Percentiles rank a stretch among this genome's conserved stretches.
These are phyloP conservation scores for Sporothrix protearum DNA, from an alignment of 2,329 filamentous ascomycete genomes.

Conservation along the genomic window DNA sequence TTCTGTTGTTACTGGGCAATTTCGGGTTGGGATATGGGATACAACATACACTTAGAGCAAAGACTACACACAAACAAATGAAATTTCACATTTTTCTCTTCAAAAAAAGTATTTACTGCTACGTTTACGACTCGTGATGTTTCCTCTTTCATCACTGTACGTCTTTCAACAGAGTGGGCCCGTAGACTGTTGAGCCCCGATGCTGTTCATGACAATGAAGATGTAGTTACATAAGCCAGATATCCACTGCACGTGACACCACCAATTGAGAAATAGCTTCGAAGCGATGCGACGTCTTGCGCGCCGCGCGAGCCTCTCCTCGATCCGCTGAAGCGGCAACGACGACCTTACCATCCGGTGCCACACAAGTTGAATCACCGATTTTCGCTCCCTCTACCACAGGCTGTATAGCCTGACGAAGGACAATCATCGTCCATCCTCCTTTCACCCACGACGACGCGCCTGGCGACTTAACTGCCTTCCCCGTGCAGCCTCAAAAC, in stretches of 20 bases:
- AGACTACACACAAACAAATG: background rate
- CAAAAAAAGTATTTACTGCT: background rate
- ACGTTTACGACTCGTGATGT: background rate
- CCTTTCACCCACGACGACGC: background rate
- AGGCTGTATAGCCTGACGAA: background rate
- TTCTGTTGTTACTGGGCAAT: background rate
- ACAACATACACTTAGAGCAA: background rate
- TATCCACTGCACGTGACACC: background rate
- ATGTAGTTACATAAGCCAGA: background rate
- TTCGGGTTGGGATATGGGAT: background rate
- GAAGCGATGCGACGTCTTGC: background rate
- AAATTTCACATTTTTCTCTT: background rate
- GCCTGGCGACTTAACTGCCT: background rate
- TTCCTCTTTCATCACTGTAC: background rate
- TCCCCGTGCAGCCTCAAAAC: background rate
- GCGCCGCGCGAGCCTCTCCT: conserved; percentile 3
- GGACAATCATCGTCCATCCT: background rate
- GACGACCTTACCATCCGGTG: background rate
- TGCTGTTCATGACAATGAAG: background rate
- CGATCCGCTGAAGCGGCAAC: background rate
- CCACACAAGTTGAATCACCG: background rate
- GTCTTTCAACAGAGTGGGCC: background rate
- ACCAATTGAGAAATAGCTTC: background rate
- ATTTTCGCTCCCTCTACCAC: background rate
- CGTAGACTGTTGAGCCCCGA: background rate